Conservation (phyloP, 1,284 basidiomycete genomes). For the Moniliophthora roreri region DNA sequence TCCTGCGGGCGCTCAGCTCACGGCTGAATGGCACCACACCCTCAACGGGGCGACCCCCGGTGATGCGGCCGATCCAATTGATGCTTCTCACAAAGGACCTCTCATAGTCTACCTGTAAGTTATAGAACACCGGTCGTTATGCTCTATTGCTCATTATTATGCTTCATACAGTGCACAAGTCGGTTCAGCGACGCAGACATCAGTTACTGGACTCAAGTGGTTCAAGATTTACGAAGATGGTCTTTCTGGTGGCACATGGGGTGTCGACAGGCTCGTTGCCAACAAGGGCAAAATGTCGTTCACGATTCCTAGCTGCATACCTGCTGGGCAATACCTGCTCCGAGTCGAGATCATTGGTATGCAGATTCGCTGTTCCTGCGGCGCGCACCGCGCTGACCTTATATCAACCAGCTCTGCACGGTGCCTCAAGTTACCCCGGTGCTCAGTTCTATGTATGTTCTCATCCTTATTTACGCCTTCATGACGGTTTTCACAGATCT, state of each 20-base stretch:
- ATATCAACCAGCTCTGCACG: conserved; percentile 24
- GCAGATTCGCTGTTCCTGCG: no score
- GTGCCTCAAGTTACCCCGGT: conserved; percentile 39
- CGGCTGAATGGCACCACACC: conserved; percentile 55
- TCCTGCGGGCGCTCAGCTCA: conserved; percentile 49
- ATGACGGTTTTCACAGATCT: no score
- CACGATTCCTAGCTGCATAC: conserved; percentile 38
- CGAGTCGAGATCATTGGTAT: conserved; percentile 24
- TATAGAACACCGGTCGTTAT: not conserved
- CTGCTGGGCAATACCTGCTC: conserved; percentile 40
- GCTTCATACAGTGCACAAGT: not conserved
- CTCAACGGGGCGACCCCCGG: conserved; percentile 41
- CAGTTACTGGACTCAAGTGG: conserved; percentile 44
- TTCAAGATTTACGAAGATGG: conserved; percentile 47
- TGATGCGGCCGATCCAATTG: conserved; percentile 51
- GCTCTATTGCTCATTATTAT: not conserved
- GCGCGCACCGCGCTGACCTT: no score
- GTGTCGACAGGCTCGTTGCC: conserved; percentile 38
- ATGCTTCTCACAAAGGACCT: conserved; percentile 54
- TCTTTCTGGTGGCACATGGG: conserved; percentile 26
- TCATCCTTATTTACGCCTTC: no score
- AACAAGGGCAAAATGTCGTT: conserved; percentile 45
- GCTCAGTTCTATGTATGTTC: conserved; percentile 47
- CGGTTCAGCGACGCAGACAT: not conserved
- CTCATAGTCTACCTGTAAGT: conserved; percentile 51